Evolutionary conservation across 805 yeast genomes (phyloP).

Genomic region (Isabelozyma heimii): DNA sequence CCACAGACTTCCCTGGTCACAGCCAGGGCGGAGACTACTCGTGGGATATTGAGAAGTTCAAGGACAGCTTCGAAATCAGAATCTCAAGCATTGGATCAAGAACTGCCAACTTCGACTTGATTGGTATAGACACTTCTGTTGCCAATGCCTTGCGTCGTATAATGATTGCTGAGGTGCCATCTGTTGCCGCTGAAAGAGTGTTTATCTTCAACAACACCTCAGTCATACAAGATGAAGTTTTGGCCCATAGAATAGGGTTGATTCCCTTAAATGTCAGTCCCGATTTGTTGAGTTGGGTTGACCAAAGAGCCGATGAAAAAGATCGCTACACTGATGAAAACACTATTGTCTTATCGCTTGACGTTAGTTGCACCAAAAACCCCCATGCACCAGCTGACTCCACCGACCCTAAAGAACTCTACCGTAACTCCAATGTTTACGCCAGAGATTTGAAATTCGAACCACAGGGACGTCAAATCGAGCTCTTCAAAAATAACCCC

Average conservation of each 20-base stretch:
- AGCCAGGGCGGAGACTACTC: conserved; percentile 59
- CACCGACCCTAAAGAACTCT: conserved; percentile 79
- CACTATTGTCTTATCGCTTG: conserved; percentile 79
- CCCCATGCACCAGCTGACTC: conserved; percentile 77
- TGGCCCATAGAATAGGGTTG: conserved; percentile 92
- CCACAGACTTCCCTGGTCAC: conserved; percentile 93
- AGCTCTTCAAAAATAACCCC: conserved; percentile 61
- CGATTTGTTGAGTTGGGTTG: conserved; percentile 83
- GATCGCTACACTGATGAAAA: conserved; percentile 79
- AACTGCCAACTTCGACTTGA: conserved; percentile 80
- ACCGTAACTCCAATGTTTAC: conserved; percentile 81
- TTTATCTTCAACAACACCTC: conserved; percentile 92
- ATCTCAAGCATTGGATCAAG: conserved; percentile 65
- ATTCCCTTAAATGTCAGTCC: conserved; percentile 91
- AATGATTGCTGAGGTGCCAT: conserved; percentile 95
- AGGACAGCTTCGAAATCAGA: conserved; percentile 60
- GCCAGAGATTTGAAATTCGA: conserved; percentile 87
- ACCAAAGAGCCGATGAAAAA: conserved; percentile 58
- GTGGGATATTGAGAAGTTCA: conserved; percentile 84
- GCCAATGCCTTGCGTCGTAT: conserved; percentile 97
- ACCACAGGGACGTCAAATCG: conserved; percentile 86
- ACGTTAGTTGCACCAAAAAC: conserved; percentile 80
- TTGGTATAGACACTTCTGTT: conserved; percentile 84
- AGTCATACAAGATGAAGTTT: conserved; percentile 94
- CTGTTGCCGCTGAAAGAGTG: conserved; percentile 91